Evolutionary conservation across 2,329 filamentous ascomycete species (phyloP).

Genomic region (Aspergillus tubingensis): DNA sequence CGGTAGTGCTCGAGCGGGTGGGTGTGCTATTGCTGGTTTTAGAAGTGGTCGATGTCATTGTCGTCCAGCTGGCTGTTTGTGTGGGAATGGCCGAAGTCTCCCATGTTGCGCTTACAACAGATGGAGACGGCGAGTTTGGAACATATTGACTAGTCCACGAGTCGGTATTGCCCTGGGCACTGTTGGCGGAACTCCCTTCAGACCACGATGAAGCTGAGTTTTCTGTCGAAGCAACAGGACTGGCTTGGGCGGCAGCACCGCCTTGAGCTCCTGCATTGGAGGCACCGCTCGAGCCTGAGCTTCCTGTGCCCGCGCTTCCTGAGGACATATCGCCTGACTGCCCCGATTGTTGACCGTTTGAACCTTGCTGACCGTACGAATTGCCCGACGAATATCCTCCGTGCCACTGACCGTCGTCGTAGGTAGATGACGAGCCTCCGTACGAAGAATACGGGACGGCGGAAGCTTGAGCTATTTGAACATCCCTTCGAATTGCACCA

Average conservation of each 20-base stretch:
- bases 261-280: background rate
- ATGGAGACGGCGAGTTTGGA: background rate
- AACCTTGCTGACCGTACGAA: background rate
- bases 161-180: background rate
- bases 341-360: background rate
- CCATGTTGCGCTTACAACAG: background rate
- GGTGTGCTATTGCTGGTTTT: background rate
- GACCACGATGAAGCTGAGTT: background rate
- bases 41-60: background rate
- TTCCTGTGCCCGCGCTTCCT: background rate
- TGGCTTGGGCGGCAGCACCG: background rate
- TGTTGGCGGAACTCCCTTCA: background rate
- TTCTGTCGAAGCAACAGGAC: background rate
- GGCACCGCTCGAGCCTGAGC: background rate
- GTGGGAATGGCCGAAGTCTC: background rate
- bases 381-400: background rate
- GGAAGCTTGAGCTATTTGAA: slow-evolving; percentile 1
- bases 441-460: background rate
- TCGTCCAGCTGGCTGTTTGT: background rate
- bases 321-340: background rate
- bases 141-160: background rate
- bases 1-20: background rate
- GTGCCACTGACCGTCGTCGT: background rate
- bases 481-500: background rate
- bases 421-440: background rate